Conservation (phyloP, 805 yeast species). For the Pichia paraexigua region DNA sequence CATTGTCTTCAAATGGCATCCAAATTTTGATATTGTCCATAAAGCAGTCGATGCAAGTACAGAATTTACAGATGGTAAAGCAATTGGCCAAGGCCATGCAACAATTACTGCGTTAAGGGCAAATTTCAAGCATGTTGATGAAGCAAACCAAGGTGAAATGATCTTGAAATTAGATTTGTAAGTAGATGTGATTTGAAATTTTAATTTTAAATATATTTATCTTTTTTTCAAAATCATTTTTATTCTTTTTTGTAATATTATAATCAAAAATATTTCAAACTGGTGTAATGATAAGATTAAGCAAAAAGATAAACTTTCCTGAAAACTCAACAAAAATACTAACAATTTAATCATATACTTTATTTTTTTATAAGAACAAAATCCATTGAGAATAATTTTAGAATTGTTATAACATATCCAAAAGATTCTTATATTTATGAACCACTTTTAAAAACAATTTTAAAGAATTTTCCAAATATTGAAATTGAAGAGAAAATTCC, state of each 20-base stretch:
- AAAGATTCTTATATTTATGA: slow-evolving; percentile 33
- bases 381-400: background rate
- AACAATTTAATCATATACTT: background rate
- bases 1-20: slow-evolving; percentile 69
- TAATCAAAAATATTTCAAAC: background rate
- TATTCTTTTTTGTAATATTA: background rate
- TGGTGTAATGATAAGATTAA: background rate
- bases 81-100: slow-evolving; percentile 53
- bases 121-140: slow-evolving; percentile 48
- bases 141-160: slow-evolving; percentile 48
- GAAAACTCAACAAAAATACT: background rate
- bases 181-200: background rate
- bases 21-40: slow-evolving; percentile 67
- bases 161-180: slow-evolving; percentile 22
- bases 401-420: slow-evolving; percentile 32
- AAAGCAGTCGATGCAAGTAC: slow-evolving; percentile 36
- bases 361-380: background rate
- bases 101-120: slow-evolving; percentile 70
- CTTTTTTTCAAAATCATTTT: background rate
- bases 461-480: slow-evolving; percentile 9
- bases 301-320: background rate
- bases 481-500: slow-evolving; percentile 8
- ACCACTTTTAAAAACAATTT: slow-evolving; percentile 35
- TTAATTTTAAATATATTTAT: background rate
- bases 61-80: slow-evolving; percentile 60